Evolutionary conservation across 164 flowering plant genomes (phyloP).

Genomic region (Tinospora cordifolia): DNA sequence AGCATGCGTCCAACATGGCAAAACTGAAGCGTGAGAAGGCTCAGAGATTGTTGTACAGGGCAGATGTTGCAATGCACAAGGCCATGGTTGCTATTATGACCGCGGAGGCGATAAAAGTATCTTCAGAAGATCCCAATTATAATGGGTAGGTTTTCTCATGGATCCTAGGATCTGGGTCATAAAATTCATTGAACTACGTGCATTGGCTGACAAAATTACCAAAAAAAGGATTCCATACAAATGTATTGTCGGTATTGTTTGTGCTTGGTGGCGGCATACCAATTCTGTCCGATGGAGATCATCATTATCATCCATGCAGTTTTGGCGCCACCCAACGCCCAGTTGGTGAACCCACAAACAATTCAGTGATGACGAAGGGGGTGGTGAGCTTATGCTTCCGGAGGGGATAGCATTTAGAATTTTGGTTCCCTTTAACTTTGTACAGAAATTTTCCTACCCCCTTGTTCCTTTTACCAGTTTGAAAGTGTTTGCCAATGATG

Average conservation of each 20-base stretch:
- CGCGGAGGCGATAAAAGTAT: slow-evolving; percentile 70
- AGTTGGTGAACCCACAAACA: slow-evolving; percentile 13
- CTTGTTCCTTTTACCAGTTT: slow-evolving; percentile 12
- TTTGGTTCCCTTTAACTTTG: slow-evolving; percentile 42
- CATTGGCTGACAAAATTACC: neutral
- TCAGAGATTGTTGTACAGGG: slow-evolving; percentile 59
- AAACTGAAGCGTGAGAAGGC: slow-evolving; percentile 77
- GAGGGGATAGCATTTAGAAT: slow-evolving; percentile 37
- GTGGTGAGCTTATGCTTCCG: slow-evolving; percentile 12
- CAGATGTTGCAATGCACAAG: slow-evolving; percentile 82
- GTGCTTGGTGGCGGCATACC: neutral
- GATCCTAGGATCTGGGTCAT: slow-evolving; percentile 7
- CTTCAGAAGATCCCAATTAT: slow-evolving; percentile 30
- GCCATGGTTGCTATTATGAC: slow-evolving; percentile 80
- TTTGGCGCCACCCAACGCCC: slow-evolving; percentile 9
- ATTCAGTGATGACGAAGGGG: slow-evolving; percentile 12
- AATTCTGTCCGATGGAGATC: neutral
- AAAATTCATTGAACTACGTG: neutral
- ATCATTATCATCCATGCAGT: slow-evolving; percentile 12
- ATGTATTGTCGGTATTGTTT: neutral
- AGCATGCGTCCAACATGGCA: slow-evolving; percentile 68
- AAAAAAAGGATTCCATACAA: neutral
- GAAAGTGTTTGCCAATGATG: slow-evolving; percentile 25
- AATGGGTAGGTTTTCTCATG: slow-evolving; percentile 25
- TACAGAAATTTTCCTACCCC: slow-evolving; percentile 35